Base-by-base conservation (phyloP, 2,329 filamentous ascomycete species). In the Rosellinia necatrix region DNA sequence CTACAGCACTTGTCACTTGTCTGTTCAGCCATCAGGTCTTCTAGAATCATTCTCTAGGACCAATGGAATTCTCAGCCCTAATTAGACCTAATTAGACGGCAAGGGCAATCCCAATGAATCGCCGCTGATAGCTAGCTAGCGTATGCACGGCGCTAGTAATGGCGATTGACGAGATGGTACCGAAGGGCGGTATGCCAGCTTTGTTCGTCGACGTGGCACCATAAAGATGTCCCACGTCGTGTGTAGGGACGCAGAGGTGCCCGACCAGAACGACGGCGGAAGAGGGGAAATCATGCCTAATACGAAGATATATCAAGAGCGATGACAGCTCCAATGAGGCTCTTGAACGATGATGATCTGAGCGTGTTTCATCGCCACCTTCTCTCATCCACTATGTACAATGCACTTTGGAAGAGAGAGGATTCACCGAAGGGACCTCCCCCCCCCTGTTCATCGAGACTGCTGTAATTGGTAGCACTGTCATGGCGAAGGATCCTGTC, bases 191-290 rank as follows among this genome's bases (percentile, higher is more conserved):
- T 10, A 7, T 29, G 25, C 38, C 15, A 37, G 21, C 21, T 4
- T n/a, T n/a, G n/a, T 25, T 37, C 2, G 29, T 22, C 49, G 27
- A 60, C 58, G 58, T 60, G 58, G 58, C 58, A 53, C 54, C 54
- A 43, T 53, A 49, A 27, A 41, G 22, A 25, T 42, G 15, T n/a
- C n/a, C 41, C 12, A 4, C 30, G 4, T 12, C 46, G 42, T 40
- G 38, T 22, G 40, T 29, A 54, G 32, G n/a, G 17, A 60, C 55
- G 58, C 47, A 52, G 10, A 49, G 47, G 29, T 60, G 29, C 58
- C 58, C 54, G 52, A 60, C 32, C 29, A 46, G 30, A 15, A 25
- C 49, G 15, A 32, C 24, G 15, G 29, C 17, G 12, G 15, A 27
- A 34, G 21, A 40, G 22, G 17, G n/a, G n/a, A n/a, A n/a, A 54